Conservation (phyloP, 2,329 filamentous ascomycete genomes). For the Neonectria punicea region DNA sequence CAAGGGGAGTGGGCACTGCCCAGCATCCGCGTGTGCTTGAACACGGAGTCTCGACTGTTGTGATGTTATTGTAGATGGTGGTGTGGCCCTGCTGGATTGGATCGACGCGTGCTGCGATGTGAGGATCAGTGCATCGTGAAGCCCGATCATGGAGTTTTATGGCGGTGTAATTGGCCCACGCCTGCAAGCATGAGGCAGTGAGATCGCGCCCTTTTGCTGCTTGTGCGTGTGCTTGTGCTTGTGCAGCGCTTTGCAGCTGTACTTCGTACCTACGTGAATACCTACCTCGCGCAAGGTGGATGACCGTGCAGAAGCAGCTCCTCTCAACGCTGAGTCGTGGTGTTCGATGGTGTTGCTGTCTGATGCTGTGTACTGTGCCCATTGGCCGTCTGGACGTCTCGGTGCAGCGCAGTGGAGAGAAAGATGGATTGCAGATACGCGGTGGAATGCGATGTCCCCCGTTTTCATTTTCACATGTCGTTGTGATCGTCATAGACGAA, state of each 20-base stretch:
- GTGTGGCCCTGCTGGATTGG: slow-evolving; percentile 19
- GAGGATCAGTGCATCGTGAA: slow-evolving; percentile 10
- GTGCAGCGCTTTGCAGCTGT: slow-evolving; percentile 7
- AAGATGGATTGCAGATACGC: background rate
- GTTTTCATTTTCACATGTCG: background rate
- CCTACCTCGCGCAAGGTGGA: slow-evolving; percentile 12
- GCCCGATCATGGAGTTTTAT: slow-evolving; percentile 4
- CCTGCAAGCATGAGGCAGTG: background rate
- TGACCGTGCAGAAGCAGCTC: background rate
- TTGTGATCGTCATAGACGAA: slow-evolving; percentile 8
- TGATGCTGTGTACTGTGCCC: slow-evolving; percentile 12
- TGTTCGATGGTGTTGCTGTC: slow-evolving; percentile 7
- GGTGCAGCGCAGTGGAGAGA: background rate
- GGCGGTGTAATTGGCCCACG: slow-evolving; percentile 9
- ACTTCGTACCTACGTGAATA: slow-evolving; percentile 15
- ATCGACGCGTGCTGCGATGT: slow-evolving; percentile 15
- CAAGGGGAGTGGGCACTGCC: background rate
- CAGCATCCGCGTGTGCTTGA: background rate
- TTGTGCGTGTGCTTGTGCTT: slow-evolving; percentile 1
- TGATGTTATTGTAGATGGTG: slow-evolving; percentile 18
- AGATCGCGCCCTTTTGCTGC: background rate
- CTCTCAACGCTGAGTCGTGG: slow-evolving; percentile 1
- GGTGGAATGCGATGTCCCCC: slow-evolving; percentile 6
- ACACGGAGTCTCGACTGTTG: slow-evolving; percentile 10
- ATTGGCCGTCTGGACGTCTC: slow-evolving; percentile 6